phyloP scores from a whole-genome alignment of 2,329 filamentous ascomycete species.

The Biscogniauxia mediterranea region DNA sequence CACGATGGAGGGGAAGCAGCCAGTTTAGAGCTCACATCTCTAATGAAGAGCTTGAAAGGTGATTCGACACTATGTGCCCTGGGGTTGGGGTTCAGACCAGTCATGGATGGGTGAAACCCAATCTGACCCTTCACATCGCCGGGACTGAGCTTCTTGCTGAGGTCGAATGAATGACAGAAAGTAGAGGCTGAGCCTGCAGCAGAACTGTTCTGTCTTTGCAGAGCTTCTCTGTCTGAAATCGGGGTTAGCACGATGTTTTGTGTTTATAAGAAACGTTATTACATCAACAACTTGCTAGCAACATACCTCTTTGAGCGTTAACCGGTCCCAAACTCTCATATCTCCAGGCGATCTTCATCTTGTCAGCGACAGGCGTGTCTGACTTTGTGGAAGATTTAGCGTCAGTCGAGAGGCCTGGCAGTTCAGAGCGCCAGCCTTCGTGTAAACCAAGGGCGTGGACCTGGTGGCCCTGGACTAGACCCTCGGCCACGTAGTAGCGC shows the following conservation, averaged over 20 bases:
- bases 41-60: conserved; percentile 64
- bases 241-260: conserved; percentile 12
- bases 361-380: conserved; percentile 54
- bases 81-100: conserved; percentile 15
- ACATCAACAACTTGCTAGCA: background rate
- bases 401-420: conserved; percentile 67
- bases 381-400: conserved; percentile 40
- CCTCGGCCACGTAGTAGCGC: conserved; percentile 89
- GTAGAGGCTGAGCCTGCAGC: conserved; percentile 28
- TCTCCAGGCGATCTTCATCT: conserved; percentile 99
- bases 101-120: conserved; percentile 46
- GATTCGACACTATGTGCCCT: conserved; percentile 35
- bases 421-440: conserved; percentile 76
- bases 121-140: conserved; percentile 50
- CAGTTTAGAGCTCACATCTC: conserved; percentile 55
- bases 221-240: conserved; percentile 25
- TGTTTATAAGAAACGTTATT: conserved; percentile 3
- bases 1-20: conserved; percentile 55
- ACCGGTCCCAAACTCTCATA: conserved; percentile 83
- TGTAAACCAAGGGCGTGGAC: conserved; percentile 81
- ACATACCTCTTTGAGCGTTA: conserved; percentile 63
- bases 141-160: conserved; percentile 60
- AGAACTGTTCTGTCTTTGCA: conserved; percentile 19
- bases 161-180: conserved; percentile 74
- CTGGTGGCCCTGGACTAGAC: conserved; percentile 84